Base-by-base conservation (phyloP, 2,329 filamentous ascomycete genomes). In the Exserohilum rostratum region DNA sequence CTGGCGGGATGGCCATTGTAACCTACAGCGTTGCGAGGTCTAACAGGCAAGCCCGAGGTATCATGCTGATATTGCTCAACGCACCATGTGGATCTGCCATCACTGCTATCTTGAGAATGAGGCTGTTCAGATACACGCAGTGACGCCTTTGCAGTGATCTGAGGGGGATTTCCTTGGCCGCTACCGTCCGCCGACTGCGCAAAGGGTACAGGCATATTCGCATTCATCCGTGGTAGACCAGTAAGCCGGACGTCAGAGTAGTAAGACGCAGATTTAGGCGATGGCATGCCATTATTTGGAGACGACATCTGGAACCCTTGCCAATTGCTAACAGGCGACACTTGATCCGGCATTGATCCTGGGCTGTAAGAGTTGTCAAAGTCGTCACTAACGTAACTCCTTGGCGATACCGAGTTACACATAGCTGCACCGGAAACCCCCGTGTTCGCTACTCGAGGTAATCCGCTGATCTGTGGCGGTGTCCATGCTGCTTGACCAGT, bases 361-460 rank as follows among this genome's bases (percentile, higher is more conserved):
- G 63, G 57, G 3, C 50, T 61, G 43, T 55, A 55, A 9, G 54
- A 22, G 10, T 45, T 20, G 47, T 54, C 33, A 30, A 58, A 11
- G 12, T 46, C 46, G 2, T 68, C 62, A 47, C 62, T 67, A 39
- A 48, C 51, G 20, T 57, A 57, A 49, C 67, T 71, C 40, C 53
- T 60, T 1, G 68, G 62, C 17, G 69, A 72, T 15, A 43, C 35
- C 17, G 64, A 55, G 9, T 45, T 43, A 33, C 47, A 58, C 22
- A 60, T 53, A 6, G 57, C 56, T 18, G 60, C 30, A 15, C 60
- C 51, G 6, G 63, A 58, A 17, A 50, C 42, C 17, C 43, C 38
- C 9, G 30, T 17, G n/a, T 50, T 40, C 30, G 25, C 35, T 29
- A 42, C 46, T 15, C 37, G 37, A 11, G 51, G 44, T 20, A 58